Evolutionary conservation across 345 rosid species (phyloP).

Genomic region (Acer saccharum): DNA sequence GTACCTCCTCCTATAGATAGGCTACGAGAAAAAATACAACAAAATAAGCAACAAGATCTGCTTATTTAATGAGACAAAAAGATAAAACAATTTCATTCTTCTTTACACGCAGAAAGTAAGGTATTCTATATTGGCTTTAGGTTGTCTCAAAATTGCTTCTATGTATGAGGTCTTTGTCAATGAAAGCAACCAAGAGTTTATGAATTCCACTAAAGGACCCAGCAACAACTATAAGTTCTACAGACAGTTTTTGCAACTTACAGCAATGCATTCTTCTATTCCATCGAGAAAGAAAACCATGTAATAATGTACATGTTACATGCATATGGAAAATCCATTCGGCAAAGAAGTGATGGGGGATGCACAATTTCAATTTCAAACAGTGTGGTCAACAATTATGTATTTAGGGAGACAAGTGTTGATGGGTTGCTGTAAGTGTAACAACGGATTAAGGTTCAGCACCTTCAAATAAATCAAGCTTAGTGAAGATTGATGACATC

Average conservation of each 20-base stretch:
- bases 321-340: neutral
- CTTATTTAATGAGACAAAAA: neutral
- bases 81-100: neutral
- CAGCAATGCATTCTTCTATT: constrained; percentile 4
- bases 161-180: neutral
- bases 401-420: neutral
- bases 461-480: neutral
- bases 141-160: neutral
- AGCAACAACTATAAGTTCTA: neutral
- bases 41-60: neutral
- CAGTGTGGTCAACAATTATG: neutral
- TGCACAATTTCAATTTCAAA: neutral
- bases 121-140: neutral
- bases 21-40: neutral
- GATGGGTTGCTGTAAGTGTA: neutral
- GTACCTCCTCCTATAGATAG: neutral
- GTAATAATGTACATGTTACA: neutral
- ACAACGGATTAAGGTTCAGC: neutral
- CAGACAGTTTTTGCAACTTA: neutral
- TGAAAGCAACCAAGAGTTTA: neutral
- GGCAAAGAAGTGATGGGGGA: neutral
- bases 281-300: neutral
- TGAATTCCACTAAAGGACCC: neutral
- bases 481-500: neutral
- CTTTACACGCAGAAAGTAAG: neutral